These are phyloP conservation scores for Tagetes patula DNA, from an alignment of 129 eudicot species.

Conservation along the genomic window DNA sequence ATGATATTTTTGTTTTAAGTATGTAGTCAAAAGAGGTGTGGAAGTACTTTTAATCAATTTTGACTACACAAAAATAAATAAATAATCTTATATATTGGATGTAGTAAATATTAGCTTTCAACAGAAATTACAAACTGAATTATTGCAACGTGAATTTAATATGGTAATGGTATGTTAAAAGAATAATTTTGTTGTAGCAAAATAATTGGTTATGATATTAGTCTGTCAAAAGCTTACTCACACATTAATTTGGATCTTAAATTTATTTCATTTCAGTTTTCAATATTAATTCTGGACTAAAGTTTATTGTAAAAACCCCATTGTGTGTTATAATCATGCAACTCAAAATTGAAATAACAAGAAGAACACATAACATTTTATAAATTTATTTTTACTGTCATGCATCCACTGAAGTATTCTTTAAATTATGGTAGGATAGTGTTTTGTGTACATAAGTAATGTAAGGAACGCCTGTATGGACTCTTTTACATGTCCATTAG, in stretches of 20 bases:
- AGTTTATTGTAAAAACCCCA: background rate
- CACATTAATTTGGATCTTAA: slow-evolving; percentile 3
- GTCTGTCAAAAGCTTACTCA: background rate
- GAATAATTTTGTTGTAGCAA: background rate
- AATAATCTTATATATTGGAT: background rate
- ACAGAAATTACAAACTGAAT: background rate
- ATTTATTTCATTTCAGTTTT: background rate
- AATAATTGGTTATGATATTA: background rate
- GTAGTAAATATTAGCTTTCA: background rate
- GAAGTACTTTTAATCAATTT: background rate
- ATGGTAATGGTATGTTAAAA: background rate
- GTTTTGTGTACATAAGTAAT: background rate
- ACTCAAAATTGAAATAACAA: background rate
- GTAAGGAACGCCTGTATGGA: background rate
- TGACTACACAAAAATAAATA: background rate
- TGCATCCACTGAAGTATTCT: background rate
- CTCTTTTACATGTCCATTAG: background rate
- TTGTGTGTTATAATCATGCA: background rate
- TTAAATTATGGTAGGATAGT: background rate
- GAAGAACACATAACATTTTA: background rate
- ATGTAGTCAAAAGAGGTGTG: background rate
- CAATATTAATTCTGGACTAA: background rate
- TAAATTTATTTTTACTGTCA: background rate
- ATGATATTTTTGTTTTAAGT: background rate
- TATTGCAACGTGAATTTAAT: background rate